Evolutionary conservation across 306 rosid species (phyloP).

Genomic region (Casuarina cunninghamiana): DNA sequence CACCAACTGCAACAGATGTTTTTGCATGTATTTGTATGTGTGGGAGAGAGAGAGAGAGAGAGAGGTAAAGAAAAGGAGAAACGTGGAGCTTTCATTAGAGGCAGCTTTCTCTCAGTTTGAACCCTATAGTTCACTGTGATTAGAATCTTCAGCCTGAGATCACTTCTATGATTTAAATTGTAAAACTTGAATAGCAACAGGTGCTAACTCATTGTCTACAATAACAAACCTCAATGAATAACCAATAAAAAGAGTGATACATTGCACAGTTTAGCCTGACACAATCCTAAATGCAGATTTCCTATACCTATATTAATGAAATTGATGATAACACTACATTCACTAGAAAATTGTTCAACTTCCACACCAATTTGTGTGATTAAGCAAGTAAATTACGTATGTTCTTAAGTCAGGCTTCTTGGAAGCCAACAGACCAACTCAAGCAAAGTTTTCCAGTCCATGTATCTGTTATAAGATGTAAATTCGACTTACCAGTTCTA

Average conservation of each 20-base stretch:
- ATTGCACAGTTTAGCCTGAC: neutral
- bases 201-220: neutral
- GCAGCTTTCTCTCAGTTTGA: neutral
- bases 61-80: neutral
- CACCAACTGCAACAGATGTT: neutral
- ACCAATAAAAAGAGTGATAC: neutral
- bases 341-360: neutral
- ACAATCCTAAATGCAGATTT: neutral
- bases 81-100: neutral
- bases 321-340: neutral
- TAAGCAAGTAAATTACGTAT: neutral
- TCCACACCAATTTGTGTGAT: neutral
- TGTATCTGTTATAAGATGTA: neutral
- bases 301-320: neutral
- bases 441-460: neutral
- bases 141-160: neutral
- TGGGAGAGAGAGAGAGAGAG: neutral
- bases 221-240: neutral
- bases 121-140: neutral
- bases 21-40: no score
- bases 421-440: neutral
- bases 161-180: neutral
- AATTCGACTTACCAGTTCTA: constrained; percentile 67
- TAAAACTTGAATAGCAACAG: neutral
- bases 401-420: neutral